A percentile compares a stretch with the other conserved stretches of the same genome.
Conservation (phyloP, 1,139 yeast genomes). For the Protomyces lactucae-debilis region DNA sequence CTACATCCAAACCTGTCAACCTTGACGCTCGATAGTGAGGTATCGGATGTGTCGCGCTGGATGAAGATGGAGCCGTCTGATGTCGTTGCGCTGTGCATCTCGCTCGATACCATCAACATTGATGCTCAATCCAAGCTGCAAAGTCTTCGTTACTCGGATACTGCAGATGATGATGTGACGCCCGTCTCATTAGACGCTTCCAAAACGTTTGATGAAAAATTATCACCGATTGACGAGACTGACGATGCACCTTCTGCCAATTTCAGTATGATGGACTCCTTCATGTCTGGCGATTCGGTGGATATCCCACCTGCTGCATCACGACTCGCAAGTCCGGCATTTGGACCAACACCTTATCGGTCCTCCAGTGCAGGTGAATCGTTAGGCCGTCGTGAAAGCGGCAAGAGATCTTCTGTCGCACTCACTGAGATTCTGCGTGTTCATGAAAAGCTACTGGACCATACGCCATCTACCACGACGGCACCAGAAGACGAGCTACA, state of each 20-base stretch:
- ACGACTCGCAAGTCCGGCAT: constrained; percentile 22
- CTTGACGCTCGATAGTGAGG: constrained; percentile 44
- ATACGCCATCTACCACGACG: background rate
- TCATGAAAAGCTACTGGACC: background rate
- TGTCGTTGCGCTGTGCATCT: constrained; percentile 41
- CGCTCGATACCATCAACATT: constrained; percentile 33
- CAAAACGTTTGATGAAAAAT: background rate
- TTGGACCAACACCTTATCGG: background rate
- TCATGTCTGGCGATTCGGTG: background rate
- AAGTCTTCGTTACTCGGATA: background rate
- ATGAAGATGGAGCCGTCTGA: constrained; percentile 36
- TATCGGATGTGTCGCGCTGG: constrained; percentile 41
- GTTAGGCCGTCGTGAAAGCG: background rate
- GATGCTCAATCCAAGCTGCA: background rate
- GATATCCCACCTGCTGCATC: constrained; percentile 3
- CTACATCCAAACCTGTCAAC: constrained; percentile 51
- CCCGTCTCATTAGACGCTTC: background rate
- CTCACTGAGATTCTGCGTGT: constrained; percentile 2
- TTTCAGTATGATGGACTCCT: background rate
- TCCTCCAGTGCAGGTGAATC: background rate
- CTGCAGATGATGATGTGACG: constrained; percentile 5
- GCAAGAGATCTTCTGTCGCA: background rate
- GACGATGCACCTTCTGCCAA: background rate
- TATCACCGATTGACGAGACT: background rate
- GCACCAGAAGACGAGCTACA: background rate